Evolutionary conservation across 2,329 filamentous ascomycete genomes (phyloP).

Genomic region (Aspergillus tubingensis): DNA sequence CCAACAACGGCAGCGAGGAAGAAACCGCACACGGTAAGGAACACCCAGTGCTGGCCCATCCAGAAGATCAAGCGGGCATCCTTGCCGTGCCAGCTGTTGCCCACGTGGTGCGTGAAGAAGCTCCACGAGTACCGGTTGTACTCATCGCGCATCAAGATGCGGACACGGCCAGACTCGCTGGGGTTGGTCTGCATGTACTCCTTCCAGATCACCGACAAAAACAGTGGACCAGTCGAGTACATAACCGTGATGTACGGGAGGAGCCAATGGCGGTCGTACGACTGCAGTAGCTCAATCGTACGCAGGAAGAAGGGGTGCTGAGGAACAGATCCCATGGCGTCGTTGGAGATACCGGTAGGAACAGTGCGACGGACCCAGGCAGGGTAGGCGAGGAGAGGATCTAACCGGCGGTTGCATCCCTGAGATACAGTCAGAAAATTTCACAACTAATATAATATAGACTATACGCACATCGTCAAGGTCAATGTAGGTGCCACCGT

Average conservation of each 20-base stretch:
- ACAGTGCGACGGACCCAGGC: slow-evolving; percentile 71
- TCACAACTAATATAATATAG: background rate
- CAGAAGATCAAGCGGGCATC: slow-evolving; percentile 68
- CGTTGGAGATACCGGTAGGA: slow-evolving; percentile 79
- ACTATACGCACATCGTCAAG: slow-evolving; percentile 63
- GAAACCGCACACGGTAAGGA: slow-evolving; percentile 56
- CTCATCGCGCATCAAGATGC: slow-evolving; percentile 69
- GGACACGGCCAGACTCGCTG: slow-evolving; percentile 55
- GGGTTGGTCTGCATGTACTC: slow-evolving; percentile 62
- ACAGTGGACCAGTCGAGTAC: slow-evolving; percentile 75
- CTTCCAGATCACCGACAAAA: slow-evolving; percentile 74
- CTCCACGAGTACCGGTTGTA: slow-evolving; percentile 70
- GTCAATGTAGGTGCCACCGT: slow-evolving; percentile 79
- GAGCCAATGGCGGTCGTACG: slow-evolving; percentile 69
- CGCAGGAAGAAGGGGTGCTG: slow-evolving; percentile 73
- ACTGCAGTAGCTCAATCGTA: slow-evolving; percentile 67
- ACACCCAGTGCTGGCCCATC: slow-evolving; percentile 60
- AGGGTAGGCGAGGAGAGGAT: slow-evolving; percentile 68
- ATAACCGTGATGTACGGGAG: slow-evolving; percentile 76
- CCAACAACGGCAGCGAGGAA: slow-evolving; percentile 51
- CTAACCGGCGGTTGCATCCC: slow-evolving; percentile 69
- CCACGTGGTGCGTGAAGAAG: slow-evolving; percentile 68
- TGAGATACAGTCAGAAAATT: slow-evolving; percentile 32
- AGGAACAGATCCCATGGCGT: slow-evolving; percentile 73
- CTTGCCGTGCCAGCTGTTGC: slow-evolving; percentile 66